phyloP scores from a whole-genome alignment of 306 rosid genomes.

The Quercus aquifolioides region DNA sequence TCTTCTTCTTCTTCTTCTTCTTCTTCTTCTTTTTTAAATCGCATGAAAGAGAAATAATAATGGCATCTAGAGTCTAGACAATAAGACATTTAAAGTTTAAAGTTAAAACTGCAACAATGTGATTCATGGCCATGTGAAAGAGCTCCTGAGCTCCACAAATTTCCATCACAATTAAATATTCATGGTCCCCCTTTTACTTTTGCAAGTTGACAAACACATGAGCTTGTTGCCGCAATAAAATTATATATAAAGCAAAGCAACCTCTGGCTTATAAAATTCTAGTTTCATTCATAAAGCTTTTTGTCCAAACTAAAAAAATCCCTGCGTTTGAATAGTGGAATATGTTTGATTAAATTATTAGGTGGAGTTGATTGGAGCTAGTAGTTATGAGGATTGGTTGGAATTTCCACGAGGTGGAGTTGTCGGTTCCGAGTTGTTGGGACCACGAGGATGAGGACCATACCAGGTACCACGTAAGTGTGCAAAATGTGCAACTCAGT shows the following conservation, averaged over 20 bases:
- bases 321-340: not conserved
- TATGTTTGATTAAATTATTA: not conserved
- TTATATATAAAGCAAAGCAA: conserved; percentile 29
- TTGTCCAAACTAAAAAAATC: not conserved
- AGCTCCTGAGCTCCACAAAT: conserved; percentile 14
- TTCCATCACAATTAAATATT: conserved; percentile 9
- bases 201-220: conserved; percentile 35
- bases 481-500: not conserved
- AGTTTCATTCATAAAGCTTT: not conserved
- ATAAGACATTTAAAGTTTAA: too few relatives aligned
- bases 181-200: not conserved
- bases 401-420: not conserved
- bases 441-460: conserved; percentile 3
- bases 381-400: not conserved
- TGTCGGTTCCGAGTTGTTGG: conserved; percentile 18
- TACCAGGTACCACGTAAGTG: not conserved
- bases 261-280: conserved; percentile 19
- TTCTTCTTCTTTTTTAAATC: not conserved
- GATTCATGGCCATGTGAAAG: conserved; percentile 12
- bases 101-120: conserved; percentile 4
- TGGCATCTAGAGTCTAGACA: conserved; percentile 24
- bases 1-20: not conserved
- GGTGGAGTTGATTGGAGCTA: not conserved
- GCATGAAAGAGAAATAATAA: not conserved
- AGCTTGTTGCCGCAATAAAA: conserved; percentile 11